phyloP scores from a whole-genome alignment of 169 alveolate species.

The Plasmodium cynomolgi region DNA sequence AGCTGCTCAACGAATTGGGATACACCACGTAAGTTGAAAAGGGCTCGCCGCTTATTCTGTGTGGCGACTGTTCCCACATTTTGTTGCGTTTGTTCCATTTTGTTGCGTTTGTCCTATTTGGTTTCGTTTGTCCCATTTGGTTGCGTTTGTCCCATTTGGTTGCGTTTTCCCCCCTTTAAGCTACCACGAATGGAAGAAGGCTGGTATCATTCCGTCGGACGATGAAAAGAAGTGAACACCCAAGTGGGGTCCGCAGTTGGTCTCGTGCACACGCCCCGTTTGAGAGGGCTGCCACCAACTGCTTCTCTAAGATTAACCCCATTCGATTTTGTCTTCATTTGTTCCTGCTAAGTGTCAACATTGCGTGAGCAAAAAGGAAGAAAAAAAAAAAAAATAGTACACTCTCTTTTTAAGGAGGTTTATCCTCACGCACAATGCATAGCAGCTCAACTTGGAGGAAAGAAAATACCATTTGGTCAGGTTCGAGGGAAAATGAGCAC shows the following conservation, averaged over 20 bases:
- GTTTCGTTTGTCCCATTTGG: no score
- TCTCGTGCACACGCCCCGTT: neutral
- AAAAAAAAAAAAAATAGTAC: neutral
- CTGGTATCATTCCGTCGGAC: constrained; percentile 54
- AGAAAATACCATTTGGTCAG: neutral
- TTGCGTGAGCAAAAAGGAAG: neutral
- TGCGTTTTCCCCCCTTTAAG: neutral
- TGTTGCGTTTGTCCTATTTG: no score
- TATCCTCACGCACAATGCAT: neutral
- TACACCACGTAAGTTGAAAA: constrained; percentile 30
- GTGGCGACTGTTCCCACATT: neutral
- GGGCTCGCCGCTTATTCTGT: neutral
- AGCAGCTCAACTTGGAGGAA: neutral
- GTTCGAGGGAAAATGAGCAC: neutral
- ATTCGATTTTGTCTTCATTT: neutral
- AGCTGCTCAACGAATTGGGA: constrained; percentile 45
- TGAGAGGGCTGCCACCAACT: neutral
- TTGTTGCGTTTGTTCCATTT: neutral
- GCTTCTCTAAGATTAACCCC: neutral
- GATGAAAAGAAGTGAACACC: constrained; percentile 22
- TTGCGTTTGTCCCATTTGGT: neutral
- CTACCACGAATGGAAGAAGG: constrained; percentile 73
- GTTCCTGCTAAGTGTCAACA: neutral
- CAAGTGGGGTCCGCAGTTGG: neutral
- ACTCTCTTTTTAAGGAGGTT: neutral